Percentiles rank a stretch among this genome's conserved stretches.
phyloP scores from a whole-genome alignment of 2,329 filamentous ascomycete species.

The Neopestalotiopsis sp. region DNA sequence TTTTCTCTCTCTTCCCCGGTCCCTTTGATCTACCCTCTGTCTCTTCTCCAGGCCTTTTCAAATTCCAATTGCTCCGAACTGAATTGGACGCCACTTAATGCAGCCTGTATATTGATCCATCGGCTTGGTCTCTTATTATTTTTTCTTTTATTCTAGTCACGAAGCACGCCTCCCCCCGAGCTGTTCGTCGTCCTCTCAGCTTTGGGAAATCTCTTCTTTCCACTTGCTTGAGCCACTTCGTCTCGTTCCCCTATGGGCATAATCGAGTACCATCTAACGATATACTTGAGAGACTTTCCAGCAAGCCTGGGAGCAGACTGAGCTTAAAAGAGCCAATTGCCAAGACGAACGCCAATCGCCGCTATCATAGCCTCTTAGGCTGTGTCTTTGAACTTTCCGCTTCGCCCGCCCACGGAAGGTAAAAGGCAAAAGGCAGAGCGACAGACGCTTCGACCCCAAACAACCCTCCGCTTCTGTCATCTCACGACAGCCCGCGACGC shows the following conservation, averaged over 20 bases:
- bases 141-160: neutral
- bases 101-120: conserved; percentile 44
- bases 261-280: neutral
- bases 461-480: neutral
- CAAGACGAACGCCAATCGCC: conserved; percentile 6
- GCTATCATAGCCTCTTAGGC: conserved; percentile 4
- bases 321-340: conserved; percentile 9
- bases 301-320: conserved; percentile 10
- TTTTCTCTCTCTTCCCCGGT: conserved; percentile 21
- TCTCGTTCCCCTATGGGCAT: neutral
- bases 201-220: conserved; percentile 24
- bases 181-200: conserved; percentile 12
- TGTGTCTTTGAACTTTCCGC: conserved; percentile 2
- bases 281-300: neutral
- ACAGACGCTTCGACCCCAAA: conserved; percentile 10
- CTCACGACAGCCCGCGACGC: conserved; percentile 5
- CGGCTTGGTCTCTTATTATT: conserved; percentile 37
- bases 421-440: neutral
- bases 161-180: conserved; percentile 6
- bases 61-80: neutral
- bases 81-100: conserved; percentile 34
- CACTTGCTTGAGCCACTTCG: neutral
- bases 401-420: neutral
- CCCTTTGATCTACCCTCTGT: conserved; percentile 28
- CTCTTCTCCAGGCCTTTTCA: conserved; percentile 37